phyloP scores from a whole-genome alignment of 495 filamentous ascomycete species.

The Trichocladium uniseriatum region DNA sequence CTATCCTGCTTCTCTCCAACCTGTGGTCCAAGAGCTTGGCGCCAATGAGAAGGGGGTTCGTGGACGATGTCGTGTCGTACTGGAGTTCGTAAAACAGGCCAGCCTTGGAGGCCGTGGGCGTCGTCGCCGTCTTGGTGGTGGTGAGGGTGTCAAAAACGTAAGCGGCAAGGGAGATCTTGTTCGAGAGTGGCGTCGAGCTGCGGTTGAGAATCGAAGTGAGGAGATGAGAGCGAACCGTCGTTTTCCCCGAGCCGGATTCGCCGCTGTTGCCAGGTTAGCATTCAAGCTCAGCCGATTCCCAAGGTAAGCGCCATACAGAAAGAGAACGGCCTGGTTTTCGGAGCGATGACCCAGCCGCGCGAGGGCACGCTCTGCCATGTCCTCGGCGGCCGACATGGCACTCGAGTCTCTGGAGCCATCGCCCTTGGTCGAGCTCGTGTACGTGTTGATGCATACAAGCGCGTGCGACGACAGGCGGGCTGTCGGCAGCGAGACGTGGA shows the following conservation, averaged over 20 bases:
- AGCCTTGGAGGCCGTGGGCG: conserved; percentile 88
- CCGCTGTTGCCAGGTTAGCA: conserved; percentile 48
- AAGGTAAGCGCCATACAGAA: conserved; percentile 56
- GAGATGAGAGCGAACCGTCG: conserved; percentile 81
- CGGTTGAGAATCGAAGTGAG: conserved; percentile 75
- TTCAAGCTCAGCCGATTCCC: background rate
- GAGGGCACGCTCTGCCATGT: conserved; percentile 75
- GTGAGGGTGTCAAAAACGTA: conserved; percentile 95
- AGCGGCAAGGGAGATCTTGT: conserved; percentile 82
- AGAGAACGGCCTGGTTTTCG: conserved; percentile 87
- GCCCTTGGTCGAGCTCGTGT: conserved; percentile 77
- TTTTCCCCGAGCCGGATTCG: conserved; percentile 93
- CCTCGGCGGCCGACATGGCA: conserved; percentile 79
- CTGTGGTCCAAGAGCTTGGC: conserved; percentile 91
- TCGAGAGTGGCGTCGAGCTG: conserved; percentile 83
- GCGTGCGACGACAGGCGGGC: conserved; percentile 85
- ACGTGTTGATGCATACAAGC: conserved; percentile 84
- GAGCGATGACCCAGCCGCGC: conserved; percentile 76
- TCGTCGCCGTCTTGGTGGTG: conserved; percentile 94
- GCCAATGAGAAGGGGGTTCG: conserved; percentile 75
- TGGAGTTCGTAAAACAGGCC: conserved; percentile 93
- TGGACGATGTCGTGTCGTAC: conserved; percentile 79
- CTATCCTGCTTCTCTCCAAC: conserved; percentile 80
- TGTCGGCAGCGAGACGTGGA: conserved; percentile 80
- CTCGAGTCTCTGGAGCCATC: conserved; percentile 81